phyloP scores from a whole-genome alignment of 2,329 filamentous ascomycete genomes.

The Diaporthe vexans region DNA sequence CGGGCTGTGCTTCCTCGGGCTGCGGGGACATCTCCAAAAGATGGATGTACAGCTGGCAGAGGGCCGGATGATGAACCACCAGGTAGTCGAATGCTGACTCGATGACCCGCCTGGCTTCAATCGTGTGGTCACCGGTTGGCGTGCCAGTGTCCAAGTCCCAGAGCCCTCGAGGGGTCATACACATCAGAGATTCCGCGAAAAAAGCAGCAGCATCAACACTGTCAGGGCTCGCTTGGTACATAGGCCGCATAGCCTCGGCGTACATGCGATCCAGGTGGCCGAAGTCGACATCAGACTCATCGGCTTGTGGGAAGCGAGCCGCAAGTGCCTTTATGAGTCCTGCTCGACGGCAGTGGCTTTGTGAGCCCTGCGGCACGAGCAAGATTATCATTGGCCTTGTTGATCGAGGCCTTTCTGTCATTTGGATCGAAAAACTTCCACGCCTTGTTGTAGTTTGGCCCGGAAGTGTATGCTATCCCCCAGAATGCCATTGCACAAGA shows the following conservation, averaged over 20 bases:
- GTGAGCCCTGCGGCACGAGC: not conserved
- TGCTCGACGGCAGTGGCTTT: not conserved
- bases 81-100: not conserved
- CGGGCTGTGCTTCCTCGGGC: not conserved
- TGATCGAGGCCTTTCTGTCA: not conserved
- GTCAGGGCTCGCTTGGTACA: not conserved
- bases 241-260: slow-evolving; percentile 2
- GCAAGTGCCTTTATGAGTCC: slow-evolving; percentile 4
- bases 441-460: slow-evolving; percentile 15
- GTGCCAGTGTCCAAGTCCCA: not conserved
- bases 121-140: not conserved
- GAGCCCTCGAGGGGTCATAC: not conserved
- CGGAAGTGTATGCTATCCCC: not conserved
- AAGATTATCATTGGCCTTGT: not conserved
- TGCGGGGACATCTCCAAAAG: slow-evolving; percentile 10
- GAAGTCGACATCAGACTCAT: not conserved
- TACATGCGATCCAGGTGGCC: not conserved
- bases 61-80: not conserved
- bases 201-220: not conserved
- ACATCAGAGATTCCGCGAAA: not conserved
- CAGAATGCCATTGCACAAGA: slow-evolving; percentile 3
- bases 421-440: slow-evolving; percentile 4
- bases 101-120: not conserved
- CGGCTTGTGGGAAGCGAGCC: not conserved
- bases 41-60: slow-evolving; percentile 3